A percentile compares a stretch with the other conserved stretches of the same genome.
These are phyloP conservation scores for Hura crepitans DNA, from an alignment of 441 rosid genomes.

Conservation along the genomic window DNA sequence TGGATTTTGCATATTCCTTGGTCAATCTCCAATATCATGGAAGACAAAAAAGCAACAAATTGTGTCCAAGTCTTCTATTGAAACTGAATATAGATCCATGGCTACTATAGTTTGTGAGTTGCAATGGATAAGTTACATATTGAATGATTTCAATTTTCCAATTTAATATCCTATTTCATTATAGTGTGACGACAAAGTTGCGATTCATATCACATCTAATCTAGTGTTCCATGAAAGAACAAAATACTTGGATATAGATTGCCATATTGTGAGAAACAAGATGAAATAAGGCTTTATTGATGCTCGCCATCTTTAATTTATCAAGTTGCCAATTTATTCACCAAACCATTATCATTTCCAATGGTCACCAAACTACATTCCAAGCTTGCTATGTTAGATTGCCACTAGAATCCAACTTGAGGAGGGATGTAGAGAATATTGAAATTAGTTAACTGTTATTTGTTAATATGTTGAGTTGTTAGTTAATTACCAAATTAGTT, in stretches of 20 bases:
- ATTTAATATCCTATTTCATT: neutral
- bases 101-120: neutral
- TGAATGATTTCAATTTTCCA: neutral
- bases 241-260: neutral
- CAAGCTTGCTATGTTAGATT: too few species aligned
- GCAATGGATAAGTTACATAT: neutral
- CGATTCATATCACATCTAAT: neutral
- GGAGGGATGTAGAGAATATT: too few species aligned
- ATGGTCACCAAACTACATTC: too few species aligned
- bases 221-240: neutral
- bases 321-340: too few species aligned
- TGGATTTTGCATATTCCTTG: neutral
- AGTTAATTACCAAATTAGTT: too few species aligned
- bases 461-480: too few species aligned
- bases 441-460: too few species aligned
- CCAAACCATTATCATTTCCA: too few species aligned
- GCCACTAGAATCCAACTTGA: too few species aligned
- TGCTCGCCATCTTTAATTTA: too few species aligned
- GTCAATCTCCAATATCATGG: neutral
- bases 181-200: neutral
- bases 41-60: neutral
- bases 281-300: too few species aligned
- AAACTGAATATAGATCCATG: neutral
- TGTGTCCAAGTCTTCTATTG: neutral
- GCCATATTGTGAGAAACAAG: neutral